Base-by-base conservation (phyloP, 2,329 filamentous ascomycete species). In the Bimuria novae-zelandiae region DNA sequence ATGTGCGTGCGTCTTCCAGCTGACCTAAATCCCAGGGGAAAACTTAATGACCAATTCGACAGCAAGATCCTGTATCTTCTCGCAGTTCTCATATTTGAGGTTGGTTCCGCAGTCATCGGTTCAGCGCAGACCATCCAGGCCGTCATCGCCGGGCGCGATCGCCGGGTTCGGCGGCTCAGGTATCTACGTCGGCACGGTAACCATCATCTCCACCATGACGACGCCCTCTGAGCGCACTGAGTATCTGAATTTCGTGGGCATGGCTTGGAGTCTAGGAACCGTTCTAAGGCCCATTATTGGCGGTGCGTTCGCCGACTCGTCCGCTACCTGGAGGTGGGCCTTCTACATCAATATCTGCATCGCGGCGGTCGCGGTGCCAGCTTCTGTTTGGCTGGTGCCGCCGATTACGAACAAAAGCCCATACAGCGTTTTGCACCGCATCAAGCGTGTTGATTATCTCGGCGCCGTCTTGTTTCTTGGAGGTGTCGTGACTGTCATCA, bases 251-350 rank as follows among this genome's bases (percentile, higher is more conserved):
- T 42, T 68, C n/a, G 68, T 64, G 14, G 75, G 71, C 1, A 55
- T 76, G 11, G 55, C 63, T 30, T 77, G 70, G 71, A 72, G 73
- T 8, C 10, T 66, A 1, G 75, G 75, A 5, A 68, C 64, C 6
- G 63, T 76, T 8, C 33, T 47, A 16, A 75, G 75, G 5, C 76
- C 74, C 0, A 59, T 76, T 46, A 65, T 77, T 48, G 75, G 75
- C 4, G 74, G 73, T 22, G 67, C 60, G n/a, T 80, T 81, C 39
- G 69, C 70, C 7, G 71, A 73, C 25, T 61, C 61, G 3, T 54
- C 65, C 5, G 72, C 74, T 1, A 76, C 74, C 0, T 82, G 79
- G 79, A 55, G 79, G 45, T 81, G 77, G 77, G 50, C 49, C 14
- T 60, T 60, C 40, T 58, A 60, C 35, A 52, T 61, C 45, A 59